phyloP scores from a whole-genome alignment of 2,329 filamentous ascomycete genomes.

The Trichophyton schoenleinii region DNA sequence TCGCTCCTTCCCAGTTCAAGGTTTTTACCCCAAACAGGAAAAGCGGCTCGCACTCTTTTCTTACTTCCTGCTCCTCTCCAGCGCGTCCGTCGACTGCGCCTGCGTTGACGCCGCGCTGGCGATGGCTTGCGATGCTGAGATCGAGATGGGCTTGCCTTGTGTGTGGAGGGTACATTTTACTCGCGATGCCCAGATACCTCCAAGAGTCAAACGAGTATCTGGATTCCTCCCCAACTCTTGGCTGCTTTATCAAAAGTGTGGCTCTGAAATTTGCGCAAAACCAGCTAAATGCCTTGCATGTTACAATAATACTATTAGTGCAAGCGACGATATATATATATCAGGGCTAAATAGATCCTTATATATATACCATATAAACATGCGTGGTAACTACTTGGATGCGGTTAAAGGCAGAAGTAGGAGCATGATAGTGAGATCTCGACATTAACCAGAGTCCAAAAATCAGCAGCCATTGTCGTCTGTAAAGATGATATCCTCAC shows the following conservation, averaged over 20 bases:
- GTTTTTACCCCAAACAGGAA: neutral
- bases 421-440: neutral
- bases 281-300: neutral
- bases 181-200: neutral
- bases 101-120: neutral
- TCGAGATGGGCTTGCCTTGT: no score
- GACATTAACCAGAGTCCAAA: neutral
- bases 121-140: neutral
- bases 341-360: neutral
- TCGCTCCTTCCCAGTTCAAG: neutral
- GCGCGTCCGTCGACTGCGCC: neutral
- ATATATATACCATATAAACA: neutral
- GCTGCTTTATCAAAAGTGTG: neutral
- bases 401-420: neutral
- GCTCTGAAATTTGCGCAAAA: neutral
- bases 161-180: neutral
- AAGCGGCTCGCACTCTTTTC: neutral
- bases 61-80: neutral
- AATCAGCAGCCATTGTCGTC: neutral
- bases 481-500: no score
- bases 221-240: neutral
- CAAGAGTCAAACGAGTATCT: neutral
- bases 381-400: neutral
- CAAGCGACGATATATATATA: neutral
- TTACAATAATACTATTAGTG: neutral